phyloP scores from a whole-genome alignment of 1,284 basidiomycete genomes.

The Cryptococcus depauperatus region DNA sequence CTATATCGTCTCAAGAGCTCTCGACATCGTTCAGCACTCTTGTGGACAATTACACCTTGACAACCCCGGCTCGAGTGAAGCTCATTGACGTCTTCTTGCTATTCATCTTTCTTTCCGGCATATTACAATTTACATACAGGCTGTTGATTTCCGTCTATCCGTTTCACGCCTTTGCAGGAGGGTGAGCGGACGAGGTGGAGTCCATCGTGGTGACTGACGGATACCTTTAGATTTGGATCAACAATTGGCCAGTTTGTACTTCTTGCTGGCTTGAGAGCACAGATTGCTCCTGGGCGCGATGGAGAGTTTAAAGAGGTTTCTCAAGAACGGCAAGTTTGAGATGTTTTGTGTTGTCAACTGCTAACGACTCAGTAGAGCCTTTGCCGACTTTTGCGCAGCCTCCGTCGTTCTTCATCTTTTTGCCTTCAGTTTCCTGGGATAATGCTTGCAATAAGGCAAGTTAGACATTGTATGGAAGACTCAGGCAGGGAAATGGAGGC shows the following conservation, averaged over 20 bases:
- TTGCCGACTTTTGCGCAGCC: conserved; percentile 90
- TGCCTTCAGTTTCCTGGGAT: conserved; percentile 92
- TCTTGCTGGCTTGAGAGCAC: conserved; percentile 79
- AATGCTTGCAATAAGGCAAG: too few species aligned
- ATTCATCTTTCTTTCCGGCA: conserved; percentile 85
- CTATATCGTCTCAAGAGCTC: conserved; percentile 16
- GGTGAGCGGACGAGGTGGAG: conserved; percentile 60
- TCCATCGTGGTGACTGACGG: too few species aligned
- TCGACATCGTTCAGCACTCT: conserved; percentile 53
- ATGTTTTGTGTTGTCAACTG: not conserved
- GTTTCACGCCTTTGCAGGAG: conserved; percentile 93
- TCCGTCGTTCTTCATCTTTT: conserved; percentile 96
- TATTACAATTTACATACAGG: conserved; percentile 87
- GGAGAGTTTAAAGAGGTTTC: conserved; percentile 81
- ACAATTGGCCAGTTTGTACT: conserved; percentile 96
- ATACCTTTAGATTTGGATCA: conserved; percentile 67
- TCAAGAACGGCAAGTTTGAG: conserved; percentile 70
- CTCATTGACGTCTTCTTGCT: conserved; percentile 87
- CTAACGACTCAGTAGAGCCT: conserved; percentile 57
- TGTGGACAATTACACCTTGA: conserved; percentile 66
- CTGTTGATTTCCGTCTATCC: conserved; percentile 85
- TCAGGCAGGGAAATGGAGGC: too few species aligned
- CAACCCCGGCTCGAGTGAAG: conserved; percentile 77
- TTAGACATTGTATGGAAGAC: too few species aligned
- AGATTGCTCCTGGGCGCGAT: conserved; percentile 65